These are phyloP conservation scores for Sporisorium sorghi DNA, from an alignment of 1,284 basidiomycete genomes.

Conservation along the genomic window DNA sequence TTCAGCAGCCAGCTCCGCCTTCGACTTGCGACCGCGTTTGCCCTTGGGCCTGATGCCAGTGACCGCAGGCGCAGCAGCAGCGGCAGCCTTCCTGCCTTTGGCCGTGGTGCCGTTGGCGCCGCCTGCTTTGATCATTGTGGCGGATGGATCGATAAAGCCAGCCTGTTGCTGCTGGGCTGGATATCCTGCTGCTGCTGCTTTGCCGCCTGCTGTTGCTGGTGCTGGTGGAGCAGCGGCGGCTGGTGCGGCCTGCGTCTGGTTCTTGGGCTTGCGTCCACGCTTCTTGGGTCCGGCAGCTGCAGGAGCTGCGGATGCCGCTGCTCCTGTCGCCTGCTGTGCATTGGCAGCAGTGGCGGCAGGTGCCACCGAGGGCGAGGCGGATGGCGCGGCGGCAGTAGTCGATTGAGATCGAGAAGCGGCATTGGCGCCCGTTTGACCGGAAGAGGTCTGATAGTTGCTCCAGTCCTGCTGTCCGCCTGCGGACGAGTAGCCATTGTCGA, in stretches of 20 bases:
- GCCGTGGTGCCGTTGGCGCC: constrained; percentile 24
- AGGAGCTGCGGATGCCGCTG: background rate
- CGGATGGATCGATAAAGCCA: constrained; percentile 39
- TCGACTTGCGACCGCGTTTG: constrained; percentile 45
- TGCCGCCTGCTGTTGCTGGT: constrained; percentile 13
- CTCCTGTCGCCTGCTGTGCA: constrained; percentile 4
- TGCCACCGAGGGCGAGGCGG: constrained; percentile 17
- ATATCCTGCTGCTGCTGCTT: constrained; percentile 18
- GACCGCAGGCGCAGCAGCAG: constrained; percentile 12
- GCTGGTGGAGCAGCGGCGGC: constrained; percentile 9
- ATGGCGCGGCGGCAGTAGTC: constrained; percentile 15
- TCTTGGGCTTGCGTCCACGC: constrained; percentile 43
- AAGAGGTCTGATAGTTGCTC: constrained; percentile 39
- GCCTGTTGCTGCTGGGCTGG: constrained; percentile 31
- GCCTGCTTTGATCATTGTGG: constrained; percentile 39
- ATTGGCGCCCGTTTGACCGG: constrained; percentile 3
- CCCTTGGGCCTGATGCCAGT: constrained; percentile 33
- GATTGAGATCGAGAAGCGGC: constrained; percentile 33
- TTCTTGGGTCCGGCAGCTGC: constrained; percentile 33
- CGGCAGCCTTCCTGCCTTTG: constrained; percentile 39
- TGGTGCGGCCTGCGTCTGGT: constrained; percentile 19
- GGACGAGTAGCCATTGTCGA: constrained; percentile 36
- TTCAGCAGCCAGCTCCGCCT: constrained; percentile 42
- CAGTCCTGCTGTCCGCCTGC: constrained; percentile 39
- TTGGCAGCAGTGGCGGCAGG: constrained; percentile 16